Evolutionary conservation across 768 basidiomycete genomes (phyloP).

Genomic region (Psilocybe subaeruginosa): DNA sequence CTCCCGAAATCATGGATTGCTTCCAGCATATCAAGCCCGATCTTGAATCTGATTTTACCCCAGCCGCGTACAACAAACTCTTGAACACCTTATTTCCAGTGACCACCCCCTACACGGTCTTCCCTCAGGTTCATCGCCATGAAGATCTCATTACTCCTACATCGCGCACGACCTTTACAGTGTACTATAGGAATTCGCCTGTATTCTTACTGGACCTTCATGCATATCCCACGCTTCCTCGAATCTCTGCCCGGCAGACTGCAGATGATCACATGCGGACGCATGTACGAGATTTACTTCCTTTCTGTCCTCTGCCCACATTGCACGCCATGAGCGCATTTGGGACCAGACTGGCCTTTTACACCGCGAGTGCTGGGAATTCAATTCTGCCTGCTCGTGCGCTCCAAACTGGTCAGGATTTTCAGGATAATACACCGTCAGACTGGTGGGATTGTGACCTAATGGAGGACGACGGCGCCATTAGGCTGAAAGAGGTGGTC

Average conservation of each 20-base stretch:
- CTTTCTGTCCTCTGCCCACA: conserved; percentile 24
- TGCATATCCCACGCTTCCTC: conserved; percentile 18
- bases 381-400: conserved; percentile 19
- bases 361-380: conserved; percentile 15
- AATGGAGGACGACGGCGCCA: conserved; percentile 33
- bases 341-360: conserved; percentile 35
- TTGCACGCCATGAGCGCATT: conserved; percentile 35
- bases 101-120: conserved; percentile 34
- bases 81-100: conserved; percentile 36
- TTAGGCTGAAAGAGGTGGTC: conserved; percentile 30
- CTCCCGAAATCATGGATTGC: conserved; percentile 16
- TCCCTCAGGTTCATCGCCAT: conserved; percentile 26
- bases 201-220: conserved; percentile 35
- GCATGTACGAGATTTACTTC: conserved; percentile 28
- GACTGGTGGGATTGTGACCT: conserved; percentile 40
- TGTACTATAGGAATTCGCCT: conserved; percentile 28
- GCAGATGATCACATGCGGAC: conserved; percentile 29
- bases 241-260: conserved; percentile 25
- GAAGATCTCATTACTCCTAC: conserved; percentile 10
- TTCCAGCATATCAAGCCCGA: conserved; percentile 20
- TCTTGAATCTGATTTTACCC: conserved; percentile 24
- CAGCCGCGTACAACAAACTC: conserved; percentile 37
- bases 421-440: conserved; percentile 28
- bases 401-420: conserved; percentile 1
- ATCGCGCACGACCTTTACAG: conserved; percentile 24